Percentiles rank a stretch among this genome's conserved stretches.
Conservation (phyloP, 805 yeast genomes). For the Komagataella kurtzmanii region DNA sequence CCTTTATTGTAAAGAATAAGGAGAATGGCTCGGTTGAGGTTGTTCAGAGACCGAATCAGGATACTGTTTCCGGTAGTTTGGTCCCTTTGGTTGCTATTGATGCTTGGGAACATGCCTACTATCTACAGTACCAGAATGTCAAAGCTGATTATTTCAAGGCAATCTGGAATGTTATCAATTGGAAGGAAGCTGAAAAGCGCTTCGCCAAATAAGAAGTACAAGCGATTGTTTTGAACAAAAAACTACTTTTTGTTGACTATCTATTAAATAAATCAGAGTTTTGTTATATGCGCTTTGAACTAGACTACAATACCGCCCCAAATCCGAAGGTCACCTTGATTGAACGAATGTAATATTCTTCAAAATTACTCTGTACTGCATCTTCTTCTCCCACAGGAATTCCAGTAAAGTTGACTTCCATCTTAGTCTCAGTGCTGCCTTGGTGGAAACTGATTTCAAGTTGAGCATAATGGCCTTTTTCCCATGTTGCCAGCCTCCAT, state of each 20-base stretch:
- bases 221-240: no score
- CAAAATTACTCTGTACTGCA: conserved; percentile 70
- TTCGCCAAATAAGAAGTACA: conserved; percentile 17
- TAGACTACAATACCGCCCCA: conserved; percentile 65
- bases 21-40: conserved; percentile 66
- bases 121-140: conserved; percentile 84
- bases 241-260: neutral
- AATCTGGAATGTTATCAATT: conserved; percentile 88
- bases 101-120: conserved; percentile 96
- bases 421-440: conserved; percentile 73
- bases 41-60: conserved; percentile 77
- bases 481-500: conserved; percentile 91
- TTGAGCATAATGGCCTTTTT: conserved; percentile 64
- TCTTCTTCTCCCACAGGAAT: conserved; percentile 96
- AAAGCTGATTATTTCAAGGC: conserved; percentile 88
- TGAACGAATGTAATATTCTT: conserved; percentile 78
- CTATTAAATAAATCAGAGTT: neutral
- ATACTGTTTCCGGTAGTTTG: conserved; percentile 59
- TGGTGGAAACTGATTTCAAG: conserved; percentile 56
- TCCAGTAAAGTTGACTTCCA: conserved; percentile 71
- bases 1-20: conserved; percentile 74
- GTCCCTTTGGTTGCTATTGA: conserved; percentile 80
- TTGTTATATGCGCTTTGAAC: neutral
- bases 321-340: conserved; percentile 90
- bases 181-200: conserved; percentile 82